Evolutionary conservation across 2,329 filamentous ascomycete genomes (phyloP), one percentile per base, ranked within the genome.

Genomic region (Botrytis byssoidea): DNA sequence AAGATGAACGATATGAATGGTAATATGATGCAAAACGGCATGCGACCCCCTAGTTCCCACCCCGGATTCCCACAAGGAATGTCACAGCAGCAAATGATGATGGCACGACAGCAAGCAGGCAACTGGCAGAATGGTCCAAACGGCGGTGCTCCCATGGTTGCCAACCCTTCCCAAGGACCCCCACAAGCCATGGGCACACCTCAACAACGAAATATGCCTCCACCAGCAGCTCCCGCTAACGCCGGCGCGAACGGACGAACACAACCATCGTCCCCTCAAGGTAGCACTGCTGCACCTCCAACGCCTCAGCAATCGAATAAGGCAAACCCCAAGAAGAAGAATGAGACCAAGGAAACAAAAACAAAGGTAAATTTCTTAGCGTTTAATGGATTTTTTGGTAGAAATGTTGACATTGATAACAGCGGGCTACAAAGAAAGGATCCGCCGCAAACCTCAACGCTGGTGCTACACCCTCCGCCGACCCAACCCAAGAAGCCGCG

Each of bases 331-430:
- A 95, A 93, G 83, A 94, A 93, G 82, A 95, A 95, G 87, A 93
- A 93, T 85, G 89, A 92, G 1, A 92, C 93, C 80, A 95, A 95
- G 88, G 93, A 94, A 85, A 88, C 88, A 8, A 92, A 91, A 82
- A 74, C 78, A 77, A 93, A 93, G 90, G 91, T 93, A 87, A 84
- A 85, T 79, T 78, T 76, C 75, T 77, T 79, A 78, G 77, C 76
- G 77, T 78, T 78, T 74, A 77, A 78, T 77, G 76, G 73, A 77
- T 77, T 78, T 79, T 78, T 79, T 81, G 80, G 77, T 79, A 76
- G 78, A 81, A 79, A 80, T 79, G 78, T 79, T 77, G 76, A 80
- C 76, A 76, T 81, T 80, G 76, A 80, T 79, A 73, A 77, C 76
- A 82, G 80, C 80, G 80, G 71, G 74, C 79, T 76, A 75, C 78